Evolutionary conservation across 2,329 filamentous ascomycete species (phyloP).

Genomic region (Talaromyces rugulosus): DNA sequence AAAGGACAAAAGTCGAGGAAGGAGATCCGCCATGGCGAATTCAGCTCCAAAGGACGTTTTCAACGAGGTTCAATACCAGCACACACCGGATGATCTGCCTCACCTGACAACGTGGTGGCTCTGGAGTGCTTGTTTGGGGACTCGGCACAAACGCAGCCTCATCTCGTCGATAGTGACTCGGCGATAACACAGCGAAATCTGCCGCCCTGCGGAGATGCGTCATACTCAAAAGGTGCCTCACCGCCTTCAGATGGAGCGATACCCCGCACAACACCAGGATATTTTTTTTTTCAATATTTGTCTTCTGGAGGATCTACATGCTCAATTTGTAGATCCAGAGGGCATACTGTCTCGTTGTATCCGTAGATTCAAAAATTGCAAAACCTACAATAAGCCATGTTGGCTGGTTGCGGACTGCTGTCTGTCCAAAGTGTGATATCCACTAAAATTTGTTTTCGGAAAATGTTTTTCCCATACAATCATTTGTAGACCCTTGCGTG

Average conservation of each 20-base stretch:
- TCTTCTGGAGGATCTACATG: background rate
- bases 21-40: slow-evolving; percentile 25
- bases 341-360: background rate
- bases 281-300: background rate
- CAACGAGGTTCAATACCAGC: background rate
- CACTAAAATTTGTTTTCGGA: background rate
- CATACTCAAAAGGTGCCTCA: slow-evolving; percentile 4
- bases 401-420: background rate
- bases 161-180: background rate
- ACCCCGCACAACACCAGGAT: background rate
- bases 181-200: background rate
- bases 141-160: background rate
- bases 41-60: background rate
- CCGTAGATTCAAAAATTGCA: background rate
- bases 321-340: background rate
- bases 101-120: background rate
- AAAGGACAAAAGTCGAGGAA: slow-evolving; percentile 35
- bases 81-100: background rate
- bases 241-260: slow-evolving; percentile 6
- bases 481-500: background rate
- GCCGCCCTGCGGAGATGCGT: slow-evolving; percentile 8
- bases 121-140: background rate
- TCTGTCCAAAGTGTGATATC: background rate
- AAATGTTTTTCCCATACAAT: background rate
- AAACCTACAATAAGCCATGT: background rate